These are phyloP conservation scores for Sporisorium scitamineum DNA, from an alignment of 1,284 basidiomycete genomes.

Conservation along the genomic window DNA sequence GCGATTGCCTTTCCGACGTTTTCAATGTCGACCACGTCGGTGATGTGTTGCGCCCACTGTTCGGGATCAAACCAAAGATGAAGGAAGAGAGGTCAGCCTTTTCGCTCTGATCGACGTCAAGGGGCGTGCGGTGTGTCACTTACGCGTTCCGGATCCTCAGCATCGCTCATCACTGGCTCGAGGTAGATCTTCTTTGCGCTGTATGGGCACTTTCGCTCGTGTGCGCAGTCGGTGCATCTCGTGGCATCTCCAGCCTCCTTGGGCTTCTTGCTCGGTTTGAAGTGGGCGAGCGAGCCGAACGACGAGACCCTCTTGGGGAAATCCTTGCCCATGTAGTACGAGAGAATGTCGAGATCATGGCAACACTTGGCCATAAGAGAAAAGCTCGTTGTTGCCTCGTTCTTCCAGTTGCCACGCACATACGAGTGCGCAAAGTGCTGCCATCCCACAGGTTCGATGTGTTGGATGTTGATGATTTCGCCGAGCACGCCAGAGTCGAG, in stretches of 20 bases:
- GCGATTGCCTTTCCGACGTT: slow-evolving; percentile 33
- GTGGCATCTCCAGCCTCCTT: slow-evolving; percentile 34
- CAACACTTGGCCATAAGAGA: slow-evolving; percentile 46
- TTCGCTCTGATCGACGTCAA: not conserved
- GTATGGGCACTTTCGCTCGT: slow-evolving; percentile 35
- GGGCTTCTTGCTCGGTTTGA: slow-evolving; percentile 40
- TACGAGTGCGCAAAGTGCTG: slow-evolving; percentile 48
- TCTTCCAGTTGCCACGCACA: slow-evolving; percentile 43
- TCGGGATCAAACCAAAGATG: not conserved
- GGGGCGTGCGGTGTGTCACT: slow-evolving; percentile 1
- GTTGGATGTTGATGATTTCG: slow-evolving; percentile 48
- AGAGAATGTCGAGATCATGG: slow-evolving; percentile 43
- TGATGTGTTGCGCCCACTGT: slow-evolving; percentile 41
- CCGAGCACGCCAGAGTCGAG: slow-evolving; percentile 38
- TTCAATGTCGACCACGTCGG: slow-evolving; percentile 37
- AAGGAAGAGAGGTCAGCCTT: slow-evolving; percentile 4
- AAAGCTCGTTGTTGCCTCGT: slow-evolving; percentile 40
- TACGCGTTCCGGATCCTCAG: slow-evolving; percentile 35
- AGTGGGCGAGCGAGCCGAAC: slow-evolving; percentile 38
- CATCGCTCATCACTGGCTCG: slow-evolving; percentile 25
- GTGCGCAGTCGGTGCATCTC: slow-evolving; percentile 39
- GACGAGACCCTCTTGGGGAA: slow-evolving; percentile 25
- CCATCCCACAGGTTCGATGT: slow-evolving; percentile 44
- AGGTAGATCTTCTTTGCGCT: slow-evolving; percentile 48
- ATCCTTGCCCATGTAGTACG: slow-evolving; percentile 42